phyloP scores from a whole-genome alignment of 164 flowering plant genomes.

The Aristolochia californica region DNA sequence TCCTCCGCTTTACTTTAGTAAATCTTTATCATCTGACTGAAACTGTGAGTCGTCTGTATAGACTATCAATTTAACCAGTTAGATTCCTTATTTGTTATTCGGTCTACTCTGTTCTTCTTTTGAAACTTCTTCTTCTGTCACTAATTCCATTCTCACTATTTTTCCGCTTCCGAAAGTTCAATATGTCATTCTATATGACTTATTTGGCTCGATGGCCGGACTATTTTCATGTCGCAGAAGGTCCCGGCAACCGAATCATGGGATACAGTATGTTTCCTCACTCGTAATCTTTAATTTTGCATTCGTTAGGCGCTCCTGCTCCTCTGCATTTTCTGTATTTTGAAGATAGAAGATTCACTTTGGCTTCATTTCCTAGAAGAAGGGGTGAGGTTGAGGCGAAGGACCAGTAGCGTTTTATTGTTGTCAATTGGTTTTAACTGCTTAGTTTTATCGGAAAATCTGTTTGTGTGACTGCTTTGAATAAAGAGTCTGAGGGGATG shows the following conservation, averaged over 20 bases:
- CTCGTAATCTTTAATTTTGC: not conserved
- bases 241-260: conserved; percentile 75
- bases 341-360: too few species aligned
- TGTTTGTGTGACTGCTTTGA: too few species aligned
- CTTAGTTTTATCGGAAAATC: too few species aligned
- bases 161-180: conserved; percentile 43
- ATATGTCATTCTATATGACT: conserved; percentile 97
- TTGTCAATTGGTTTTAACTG: too few species aligned
- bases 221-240: conserved; percentile 87
- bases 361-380: too few species aligned
- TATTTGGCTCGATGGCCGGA: conserved; percentile 96
- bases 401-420: too few species aligned
- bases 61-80: not conserved
- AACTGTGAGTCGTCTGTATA: conserved; percentile 34
- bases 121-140: too few species aligned
- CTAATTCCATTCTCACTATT: not conserved
- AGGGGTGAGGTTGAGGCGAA: too few species aligned
- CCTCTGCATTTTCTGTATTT: too few species aligned
- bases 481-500: too few species aligned
- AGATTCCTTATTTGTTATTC: too few species aligned
- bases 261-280: conserved; percentile 58
- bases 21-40: conserved; percentile 87
- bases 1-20: conserved; percentile 73
- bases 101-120: too few species aligned
- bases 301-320: not conserved